Base-by-base conservation (phyloP, 2,329 filamentous ascomycete species). In the Aspergillus fumigatus region DNA sequence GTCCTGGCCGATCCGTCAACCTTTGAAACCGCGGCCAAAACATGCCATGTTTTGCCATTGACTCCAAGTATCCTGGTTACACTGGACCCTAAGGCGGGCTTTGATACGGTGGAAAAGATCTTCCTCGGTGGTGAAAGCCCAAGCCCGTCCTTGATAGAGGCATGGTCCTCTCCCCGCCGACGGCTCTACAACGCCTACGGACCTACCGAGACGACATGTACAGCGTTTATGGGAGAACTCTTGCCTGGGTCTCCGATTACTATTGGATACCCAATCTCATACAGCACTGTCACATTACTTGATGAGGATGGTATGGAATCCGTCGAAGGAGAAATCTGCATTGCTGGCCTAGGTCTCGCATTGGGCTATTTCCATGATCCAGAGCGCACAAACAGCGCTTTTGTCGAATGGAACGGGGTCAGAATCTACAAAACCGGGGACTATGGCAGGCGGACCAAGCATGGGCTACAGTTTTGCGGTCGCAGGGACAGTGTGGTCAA, bases 401-500 rank as follows among this genome's bases (percentile, higher is more conserved):
- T 69, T 40, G 51, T 65, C 26, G 32, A 29, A 1, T 53, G 56
- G 54, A 45, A 65, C 10, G 65, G 62, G 1, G 35, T 25, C 32
- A 58, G 57, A 9, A 17, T 60, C 8, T 69, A 68, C 52, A 51
- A 62, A 7, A 68, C 67, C 4, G 63, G 63, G 2, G 60, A 62
- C 21, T 49, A 50, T 14, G 60, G 54, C 2, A 57, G 58, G 32
- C 56, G 45, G n/a, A 61, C 59, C 7, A 21, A 27, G 14, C 23
- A 57, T 23, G 67, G 64, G 2, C 41, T 71, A 3, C 55, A 59
- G 8, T 71, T 69, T 27, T 53, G 56, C 11, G 71, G 70, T n/a
- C 61, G 71, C 11, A 53, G 51, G 48, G 71, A 73, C 47, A 52
- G 57, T 11, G 19, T 69, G 23, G 67, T 70, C n/a, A 73, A 73